A percentile compares a stretch with the other conserved stretches of the same genome.
These are phyloP conservation scores for Rhizopus sp. DNA, from an alignment of 371 early-diverging fungal genomes.

Conservation along the genomic window DNA sequence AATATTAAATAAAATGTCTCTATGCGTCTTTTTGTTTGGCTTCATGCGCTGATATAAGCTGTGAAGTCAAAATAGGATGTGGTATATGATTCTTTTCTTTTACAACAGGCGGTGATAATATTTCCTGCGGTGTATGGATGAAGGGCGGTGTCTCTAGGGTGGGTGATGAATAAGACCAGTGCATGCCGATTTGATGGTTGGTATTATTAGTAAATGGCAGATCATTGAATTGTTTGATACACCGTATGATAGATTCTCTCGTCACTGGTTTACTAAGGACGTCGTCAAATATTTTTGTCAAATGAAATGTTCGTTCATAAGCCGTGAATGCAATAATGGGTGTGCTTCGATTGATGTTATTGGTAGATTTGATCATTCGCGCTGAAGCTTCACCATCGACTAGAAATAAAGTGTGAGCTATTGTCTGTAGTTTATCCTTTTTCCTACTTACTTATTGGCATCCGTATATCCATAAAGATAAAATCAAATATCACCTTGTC, in stretches of 20 bases:
- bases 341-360: constrained; percentile 74
- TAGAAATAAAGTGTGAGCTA: constrained; percentile 22
- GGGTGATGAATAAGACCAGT: constrained; percentile 1
- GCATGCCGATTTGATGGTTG: background rate
- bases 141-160: background rate
- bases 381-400: constrained; percentile 92
- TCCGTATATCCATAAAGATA: constrained; percentile 92
- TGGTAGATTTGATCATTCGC: constrained; percentile 93
- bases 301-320: constrained; percentile 61
- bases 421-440: constrained; percentile 5
- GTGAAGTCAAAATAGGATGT: background rate
- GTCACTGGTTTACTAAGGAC: constrained; percentile 78
- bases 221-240: too few species aligned
- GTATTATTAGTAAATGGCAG: too few species aligned
- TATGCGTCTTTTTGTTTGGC: too few species aligned
- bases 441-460: constrained; percentile 83
- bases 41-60: background rate
- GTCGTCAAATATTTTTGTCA: constrained; percentile 69
- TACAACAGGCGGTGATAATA: background rate
- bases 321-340: constrained; percentile 78
- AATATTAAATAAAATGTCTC: too few species aligned
- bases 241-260: constrained; percentile 33
- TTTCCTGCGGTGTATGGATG: constrained; percentile 1
- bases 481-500: constrained; percentile 82
- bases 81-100: background rate